A percentile compares a stretch with the other conserved stretches of the same genome.
phyloP scores from a whole-genome alignment of 129 eudicot species.

The Flaveria trinervia region DNA sequence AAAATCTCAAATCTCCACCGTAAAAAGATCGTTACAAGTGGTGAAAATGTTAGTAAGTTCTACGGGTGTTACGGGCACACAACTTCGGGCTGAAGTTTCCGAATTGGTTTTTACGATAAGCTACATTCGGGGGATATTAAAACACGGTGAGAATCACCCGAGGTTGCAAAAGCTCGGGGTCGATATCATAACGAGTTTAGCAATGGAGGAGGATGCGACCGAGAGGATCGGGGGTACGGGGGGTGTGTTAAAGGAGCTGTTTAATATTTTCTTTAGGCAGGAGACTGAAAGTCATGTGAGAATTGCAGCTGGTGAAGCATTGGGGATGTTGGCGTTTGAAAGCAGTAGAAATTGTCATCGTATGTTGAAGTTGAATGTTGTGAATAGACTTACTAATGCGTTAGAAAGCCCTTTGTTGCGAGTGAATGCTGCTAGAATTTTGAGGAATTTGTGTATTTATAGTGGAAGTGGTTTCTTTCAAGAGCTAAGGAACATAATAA shows the following conservation, averaged over 20 bases:
- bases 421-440: conserved; percentile 67
- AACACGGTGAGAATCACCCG: conserved; percentile 63
- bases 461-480: conserved; percentile 56
- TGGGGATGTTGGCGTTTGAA: conserved; percentile 80
- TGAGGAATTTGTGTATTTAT: conserved; percentile 67
- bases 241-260: conserved; percentile 68
- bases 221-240: conserved; percentile 89
- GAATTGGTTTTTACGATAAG: conserved; percentile 79
- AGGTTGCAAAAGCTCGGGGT: conserved; percentile 71
- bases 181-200: conserved; percentile 73
- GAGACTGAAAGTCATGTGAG: conserved; percentile 47
- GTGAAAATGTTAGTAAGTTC: conserved; percentile 83
- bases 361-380: conserved; percentile 47
- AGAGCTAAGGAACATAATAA: conserved; percentile 46
- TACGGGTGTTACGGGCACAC: conserved; percentile 74
- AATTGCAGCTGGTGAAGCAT: conserved; percentile 84
- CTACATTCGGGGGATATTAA: conserved; percentile 70
- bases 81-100: conserved; percentile 73
- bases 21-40: conserved; percentile 75
- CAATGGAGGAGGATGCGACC: conserved; percentile 78
- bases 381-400: conserved; percentile 49
- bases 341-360: conserved; percentile 62
- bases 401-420: conserved; percentile 64
- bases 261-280: conserved; percentile 55
- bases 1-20: conserved; percentile 55